Evolutionary conservation across 352 stramenopile species (phyloP).

Genomic region (Phytophthora megakarya): DNA sequence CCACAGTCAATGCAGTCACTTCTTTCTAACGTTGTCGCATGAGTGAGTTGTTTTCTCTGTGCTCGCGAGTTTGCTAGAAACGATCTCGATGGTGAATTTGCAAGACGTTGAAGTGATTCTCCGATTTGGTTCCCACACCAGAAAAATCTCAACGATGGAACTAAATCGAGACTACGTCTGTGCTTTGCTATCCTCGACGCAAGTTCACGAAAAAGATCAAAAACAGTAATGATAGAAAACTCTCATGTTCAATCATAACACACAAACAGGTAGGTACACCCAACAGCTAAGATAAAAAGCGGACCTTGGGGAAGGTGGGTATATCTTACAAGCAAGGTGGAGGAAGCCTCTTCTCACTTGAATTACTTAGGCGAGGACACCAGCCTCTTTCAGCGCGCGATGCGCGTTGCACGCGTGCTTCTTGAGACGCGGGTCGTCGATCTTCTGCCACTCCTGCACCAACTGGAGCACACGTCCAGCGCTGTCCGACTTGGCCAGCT

Average conservation of each 20-base stretch:
- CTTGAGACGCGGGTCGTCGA: conserved; percentile 83
- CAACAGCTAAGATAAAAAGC: conserved; percentile 24
- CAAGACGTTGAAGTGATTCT: not conserved
- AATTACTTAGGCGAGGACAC: conserved; percentile 70
- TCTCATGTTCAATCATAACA: conserved; percentile 27
- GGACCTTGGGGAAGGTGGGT: conserved; percentile 22
- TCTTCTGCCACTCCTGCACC: conserved; percentile 81
- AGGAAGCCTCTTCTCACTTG: conserved; percentile 23
- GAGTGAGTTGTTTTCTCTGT: conserved; percentile 1
- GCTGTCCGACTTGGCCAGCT: conserved; percentile 70
- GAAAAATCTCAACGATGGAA: conserved; percentile 19
- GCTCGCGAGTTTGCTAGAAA: not conserved
- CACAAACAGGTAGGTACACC: conserved; percentile 19
- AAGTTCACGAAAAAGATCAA: not conserved
- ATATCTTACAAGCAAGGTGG: conserved; percentile 52
- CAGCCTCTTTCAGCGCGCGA: conserved; percentile 74
- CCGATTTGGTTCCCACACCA: not conserved
- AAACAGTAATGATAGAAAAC: conserved; percentile 7
- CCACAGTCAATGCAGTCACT: conserved; percentile 23
- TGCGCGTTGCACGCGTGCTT: conserved; percentile 86
- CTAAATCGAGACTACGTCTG: too few species aligned
- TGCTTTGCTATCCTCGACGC: too few species aligned
- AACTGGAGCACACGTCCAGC: conserved; percentile 64
- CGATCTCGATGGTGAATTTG: not conserved
- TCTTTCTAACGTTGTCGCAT: not conserved